These are phyloP conservation scores for Erysimum cheiranthoides DNA, from an alignment of 345 rosid species.

Conservation along the genomic window DNA sequence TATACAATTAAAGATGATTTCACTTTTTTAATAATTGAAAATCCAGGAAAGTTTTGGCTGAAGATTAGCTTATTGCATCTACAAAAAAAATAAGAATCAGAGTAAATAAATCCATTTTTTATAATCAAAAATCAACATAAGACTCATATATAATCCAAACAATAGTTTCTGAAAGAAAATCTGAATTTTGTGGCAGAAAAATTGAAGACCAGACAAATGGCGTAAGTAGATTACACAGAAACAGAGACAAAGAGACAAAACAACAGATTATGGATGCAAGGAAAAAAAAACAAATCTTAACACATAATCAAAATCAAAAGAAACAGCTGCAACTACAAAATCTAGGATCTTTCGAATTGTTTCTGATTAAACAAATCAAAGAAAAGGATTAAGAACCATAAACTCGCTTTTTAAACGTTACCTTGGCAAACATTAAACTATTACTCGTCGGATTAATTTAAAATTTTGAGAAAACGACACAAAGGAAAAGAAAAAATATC, in stretches of 20 bases:
- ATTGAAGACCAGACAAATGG: slow-evolving; percentile 33
- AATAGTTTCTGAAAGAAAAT: background rate
- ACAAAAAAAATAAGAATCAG: background rate
- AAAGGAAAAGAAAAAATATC: background rate
- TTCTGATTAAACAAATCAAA: background rate
- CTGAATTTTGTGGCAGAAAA: slow-evolving; percentile 8
- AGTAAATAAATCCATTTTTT: background rate
- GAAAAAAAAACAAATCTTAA: slow-evolving; percentile 27
- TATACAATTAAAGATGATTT: slow-evolving; percentile 15
- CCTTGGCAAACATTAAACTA: background rate
- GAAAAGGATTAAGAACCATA: background rate
- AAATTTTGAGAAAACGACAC: slow-evolving; percentile 16
- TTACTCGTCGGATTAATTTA: background rate
- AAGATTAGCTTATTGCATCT: slow-evolving; percentile 30
- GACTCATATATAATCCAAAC: too few relatives aligned
- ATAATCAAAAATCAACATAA: background rate
- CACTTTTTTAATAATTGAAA: background rate
- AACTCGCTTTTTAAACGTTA: slow-evolving; percentile 24
- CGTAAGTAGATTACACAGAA: slow-evolving; percentile 7
- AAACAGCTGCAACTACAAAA: slow-evolving; percentile 1
- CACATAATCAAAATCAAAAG: background rate
- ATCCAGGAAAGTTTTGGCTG: background rate
- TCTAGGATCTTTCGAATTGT: slow-evolving; percentile 16
- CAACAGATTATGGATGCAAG: slow-evolving; percentile 14
- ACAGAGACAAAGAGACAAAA: background rate